These are phyloP conservation scores for Jamesozyma rosinii DNA, from an alignment of 805 yeast genomes.

Conservation along the genomic window DNA sequence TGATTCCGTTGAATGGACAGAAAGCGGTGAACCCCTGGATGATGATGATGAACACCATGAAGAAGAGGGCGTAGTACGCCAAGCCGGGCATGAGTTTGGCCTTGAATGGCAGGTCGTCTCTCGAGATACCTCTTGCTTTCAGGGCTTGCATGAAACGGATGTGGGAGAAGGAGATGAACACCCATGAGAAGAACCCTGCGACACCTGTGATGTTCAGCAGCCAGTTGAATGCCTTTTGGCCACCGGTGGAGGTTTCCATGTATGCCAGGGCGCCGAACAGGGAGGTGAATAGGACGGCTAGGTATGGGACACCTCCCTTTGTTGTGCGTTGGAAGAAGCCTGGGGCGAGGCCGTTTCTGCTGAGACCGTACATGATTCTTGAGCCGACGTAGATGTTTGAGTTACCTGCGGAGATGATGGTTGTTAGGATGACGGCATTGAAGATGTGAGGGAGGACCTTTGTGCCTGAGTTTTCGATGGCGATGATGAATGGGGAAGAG, in stretches of 20 bases:
- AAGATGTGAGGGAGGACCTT: slow-evolving; percentile 56
- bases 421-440: slow-evolving; percentile 58
- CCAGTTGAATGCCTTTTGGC: slow-evolving; percentile 59
- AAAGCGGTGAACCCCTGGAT: slow-evolving; percentile 68
- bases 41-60: slow-evolving; percentile 48
- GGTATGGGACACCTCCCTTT: slow-evolving; percentile 51
- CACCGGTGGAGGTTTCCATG: slow-evolving; percentile 45
- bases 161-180: slow-evolving; percentile 54
- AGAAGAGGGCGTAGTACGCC: slow-evolving; percentile 54
- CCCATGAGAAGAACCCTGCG: slow-evolving; percentile 69
- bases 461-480: slow-evolving; percentile 61
- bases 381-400: slow-evolving; percentile 68
- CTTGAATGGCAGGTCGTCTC: slow-evolving; percentile 66
- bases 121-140: slow-evolving; percentile 50
- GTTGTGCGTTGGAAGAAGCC: slow-evolving; percentile 41
- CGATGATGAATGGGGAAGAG: slow-evolving; percentile 64
- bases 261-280: slow-evolving; percentile 56
- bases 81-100: slow-evolving; percentile 60
- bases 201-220: slow-evolving; percentile 66
- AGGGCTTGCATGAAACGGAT: slow-evolving; percentile 62
- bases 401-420: slow-evolving; percentile 73
- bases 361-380: slow-evolving; percentile 55
- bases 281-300: slow-evolving; percentile 49
- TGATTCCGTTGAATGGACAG: slow-evolving; percentile 42
- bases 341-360: slow-evolving; percentile 52